Base-by-base conservation (phyloP, 495 filamentous ascomycete genomes). In the Penicillium argentinense region DNA sequence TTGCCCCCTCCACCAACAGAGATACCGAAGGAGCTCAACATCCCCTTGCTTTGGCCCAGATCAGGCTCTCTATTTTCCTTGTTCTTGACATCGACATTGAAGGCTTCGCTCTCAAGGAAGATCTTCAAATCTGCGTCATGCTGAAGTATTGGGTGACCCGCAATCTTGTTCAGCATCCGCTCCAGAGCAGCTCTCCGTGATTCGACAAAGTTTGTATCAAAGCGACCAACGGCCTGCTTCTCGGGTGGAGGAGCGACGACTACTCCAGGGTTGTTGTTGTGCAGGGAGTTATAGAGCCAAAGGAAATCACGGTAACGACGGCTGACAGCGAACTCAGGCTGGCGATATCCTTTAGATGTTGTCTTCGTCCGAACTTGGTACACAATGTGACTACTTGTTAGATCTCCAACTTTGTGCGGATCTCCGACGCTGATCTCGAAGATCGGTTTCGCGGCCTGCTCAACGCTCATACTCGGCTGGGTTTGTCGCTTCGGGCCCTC, bases 161-260 rank as follows among this genome's bases (percentile, higher is more conserved):
- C 89, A 50, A 83, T 93, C 70, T 95, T 97, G 72, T 97, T 97
- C 28, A 97, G 68, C 93, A 97, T 97, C 51, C 92, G 84, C 68
- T 98, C 93, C 36, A 97, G 69, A 11, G 93, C 93, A 29, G 88
- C 85, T 61, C 93, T 79, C 53, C 93, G 75, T 17, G 89, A 86
- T 64, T 98, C 93, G 44, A 98, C 91, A 57, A 98, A 98, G 62
- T 96, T 95, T 45, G 84, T 88, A 68, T 98, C 93, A 60, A 98
- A 98, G 28, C 93, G 83, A 29, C 92, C 91, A 36, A 97, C 88
- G 9, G 93, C 91, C 69, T 98, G 95, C 71, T 98, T 98, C 74
- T 98, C 93, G 4, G 93, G 93, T 3, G 93, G 93, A 28, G 93
- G 95, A 1, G 93, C 93, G 14, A 97, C 90, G 45, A 98, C 88